phyloP scores from a whole-genome alignment of 805 yeast species.

The Wickerhamiella musiphila region DNA sequence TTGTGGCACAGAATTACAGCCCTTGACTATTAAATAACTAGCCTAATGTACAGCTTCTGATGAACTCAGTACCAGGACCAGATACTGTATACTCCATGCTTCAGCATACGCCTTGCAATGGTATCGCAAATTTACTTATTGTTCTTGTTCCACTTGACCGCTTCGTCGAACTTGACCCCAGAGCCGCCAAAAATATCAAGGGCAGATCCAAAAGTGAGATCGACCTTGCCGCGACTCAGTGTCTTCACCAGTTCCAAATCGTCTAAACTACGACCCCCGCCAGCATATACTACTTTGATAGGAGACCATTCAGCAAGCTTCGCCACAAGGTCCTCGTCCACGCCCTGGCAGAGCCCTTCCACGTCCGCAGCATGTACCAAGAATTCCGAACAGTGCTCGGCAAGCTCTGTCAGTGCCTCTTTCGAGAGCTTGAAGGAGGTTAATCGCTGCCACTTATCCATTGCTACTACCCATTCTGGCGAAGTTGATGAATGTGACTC shows the following conservation, averaged over 20 bases:
- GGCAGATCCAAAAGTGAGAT: conserved; percentile 83
- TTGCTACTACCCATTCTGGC: conserved; percentile 99
- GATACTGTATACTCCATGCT: not conserved
- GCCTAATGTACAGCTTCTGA: too few relatives aligned
- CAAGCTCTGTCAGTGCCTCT: conserved; percentile 36
- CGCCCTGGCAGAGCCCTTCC: conserved; percentile 88
- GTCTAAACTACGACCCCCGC: conserved; percentile 67
- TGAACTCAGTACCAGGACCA: too few relatives aligned
- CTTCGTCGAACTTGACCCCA: conserved; percentile 57
- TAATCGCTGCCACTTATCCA: conserved; percentile 91
- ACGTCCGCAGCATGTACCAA: conserved; percentile 97
- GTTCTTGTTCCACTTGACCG: conserved; percentile 53
- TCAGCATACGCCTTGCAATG: too few relatives aligned
- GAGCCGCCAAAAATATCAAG: conserved; percentile 89
- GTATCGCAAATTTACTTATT: conserved; percentile 5
- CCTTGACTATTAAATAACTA: too few relatives aligned
- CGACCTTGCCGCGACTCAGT: conserved; percentile 69
- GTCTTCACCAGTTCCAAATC: conserved; percentile 52
- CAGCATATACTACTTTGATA: conserved; percentile 81
- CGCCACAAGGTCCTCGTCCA: conserved; percentile 61
- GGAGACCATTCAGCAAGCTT: conserved; percentile 63
- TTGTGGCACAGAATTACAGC: too few relatives aligned
- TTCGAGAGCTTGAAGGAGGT: conserved; percentile 44
- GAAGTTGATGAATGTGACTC: too few relatives aligned
- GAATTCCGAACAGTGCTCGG: conserved; percentile 65